These are phyloP conservation scores for Chaetomium globosum DNA, from an alignment of 2,329 filamentous ascomycete species.

Conservation along the genomic window DNA sequence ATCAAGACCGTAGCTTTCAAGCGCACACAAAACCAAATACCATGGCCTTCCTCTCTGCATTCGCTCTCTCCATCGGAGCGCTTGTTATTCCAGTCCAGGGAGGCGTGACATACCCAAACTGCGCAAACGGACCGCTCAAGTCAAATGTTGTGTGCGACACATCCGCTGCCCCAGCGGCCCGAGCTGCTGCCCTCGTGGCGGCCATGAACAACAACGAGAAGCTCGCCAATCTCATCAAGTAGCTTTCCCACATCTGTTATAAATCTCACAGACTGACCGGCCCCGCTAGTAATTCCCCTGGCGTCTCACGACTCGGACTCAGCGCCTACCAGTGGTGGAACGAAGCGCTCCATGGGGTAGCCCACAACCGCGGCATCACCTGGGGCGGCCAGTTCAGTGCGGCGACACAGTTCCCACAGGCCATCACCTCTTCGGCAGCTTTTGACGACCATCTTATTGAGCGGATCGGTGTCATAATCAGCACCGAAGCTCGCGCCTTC, in stretches of 20 bases:
- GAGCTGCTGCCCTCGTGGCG: conserved; percentile 53
- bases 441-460: conserved; percentile 64
- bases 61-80: conserved; percentile 9
- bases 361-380: conserved; percentile 55
- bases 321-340: conserved; percentile 61
- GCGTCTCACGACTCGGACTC: conserved; percentile 57
- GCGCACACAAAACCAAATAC: background rate
- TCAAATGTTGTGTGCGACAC: conserved; percentile 31
- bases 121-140: conserved; percentile 27
- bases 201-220: conserved; percentile 57
- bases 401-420: conserved; percentile 67
- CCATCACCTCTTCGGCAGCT: conserved; percentile 63
- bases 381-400: conserved; percentile 56
- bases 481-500: conserved; percentile 65
- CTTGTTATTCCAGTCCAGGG: conserved; percentile 17
- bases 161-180: conserved; percentile 40
- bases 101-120: conserved; percentile 31
- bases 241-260: background rate
- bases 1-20: background rate
- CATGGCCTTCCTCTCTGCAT: conserved; percentile 18
- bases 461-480: conserved; percentile 46
- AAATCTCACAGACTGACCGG: background rate
- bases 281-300: conserved; percentile 43
- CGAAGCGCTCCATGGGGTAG: conserved; percentile 62
- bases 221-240: conserved; percentile 50